These are phyloP conservation scores for Phytophthora sansomeana DNA, from an alignment of 352 stramenopile genomes.

Conservation along the genomic window DNA sequence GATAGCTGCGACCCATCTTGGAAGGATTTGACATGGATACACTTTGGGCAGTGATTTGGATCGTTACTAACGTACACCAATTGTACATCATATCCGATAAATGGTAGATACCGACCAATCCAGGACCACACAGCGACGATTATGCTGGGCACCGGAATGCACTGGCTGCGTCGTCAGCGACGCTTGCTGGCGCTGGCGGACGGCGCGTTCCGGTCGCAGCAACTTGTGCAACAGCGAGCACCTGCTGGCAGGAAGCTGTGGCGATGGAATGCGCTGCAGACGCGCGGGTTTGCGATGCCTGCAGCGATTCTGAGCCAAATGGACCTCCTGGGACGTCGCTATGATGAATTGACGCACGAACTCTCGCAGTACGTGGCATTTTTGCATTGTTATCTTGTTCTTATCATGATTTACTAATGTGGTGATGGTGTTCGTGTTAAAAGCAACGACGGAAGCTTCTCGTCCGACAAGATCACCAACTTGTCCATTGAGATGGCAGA, in stretches of 20 bases:
- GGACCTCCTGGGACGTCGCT: slow-evolving; percentile 65
- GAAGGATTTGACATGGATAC: slow-evolving; percentile 22
- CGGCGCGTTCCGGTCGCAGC: slow-evolving; percentile 7
- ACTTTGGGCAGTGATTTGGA: not conserved
- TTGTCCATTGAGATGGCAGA: slow-evolving; percentile 88
- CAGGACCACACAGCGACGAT: slow-evolving; percentile 16
- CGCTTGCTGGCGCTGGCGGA: slow-evolving; percentile 20
- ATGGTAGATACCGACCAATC: not conserved
- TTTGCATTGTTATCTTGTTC: too few relatives aligned
- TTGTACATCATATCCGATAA: not conserved
- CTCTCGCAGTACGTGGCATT: slow-evolving; percentile 63
- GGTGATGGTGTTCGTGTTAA: slow-evolving; percentile 5
- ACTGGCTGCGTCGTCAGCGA: slow-evolving; percentile 34
- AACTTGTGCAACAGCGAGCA: not conserved
- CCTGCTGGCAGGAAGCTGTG: not conserved
- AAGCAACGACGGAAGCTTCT: slow-evolving; percentile 82
- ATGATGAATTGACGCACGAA: slow-evolving; percentile 70
- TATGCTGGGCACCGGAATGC: slow-evolving; percentile 28
- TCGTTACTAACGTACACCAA: not conserved
- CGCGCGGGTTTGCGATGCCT: slow-evolving; percentile 69
- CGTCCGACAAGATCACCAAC: slow-evolving; percentile 76
- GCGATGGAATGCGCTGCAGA: slow-evolving; percentile 29
- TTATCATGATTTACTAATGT: slow-evolving; percentile 11
- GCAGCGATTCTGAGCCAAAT: slow-evolving; percentile 79
- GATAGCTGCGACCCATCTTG: slow-evolving; percentile 37